Percentiles rank a stretch among this genome's conserved stretches.
Evolutionary conservation across 148 eudicot genomes (phyloP).

Genomic region (Chenopodium suecicum): DNA sequence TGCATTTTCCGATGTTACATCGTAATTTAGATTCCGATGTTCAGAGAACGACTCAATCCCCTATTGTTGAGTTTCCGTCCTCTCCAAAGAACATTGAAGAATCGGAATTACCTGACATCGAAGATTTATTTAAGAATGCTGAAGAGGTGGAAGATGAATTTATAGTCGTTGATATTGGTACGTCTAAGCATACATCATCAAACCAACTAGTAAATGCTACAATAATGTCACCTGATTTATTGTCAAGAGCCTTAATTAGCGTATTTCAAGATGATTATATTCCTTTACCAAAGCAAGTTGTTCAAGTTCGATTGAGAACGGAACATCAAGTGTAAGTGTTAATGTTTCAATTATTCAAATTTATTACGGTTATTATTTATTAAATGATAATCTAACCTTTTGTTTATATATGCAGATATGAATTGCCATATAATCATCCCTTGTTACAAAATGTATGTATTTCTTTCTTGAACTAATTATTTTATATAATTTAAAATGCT

Average conservation of each 20-base stretch:
- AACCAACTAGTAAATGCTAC: too few relatives aligned
- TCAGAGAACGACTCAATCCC: slow-evolving; percentile 7
- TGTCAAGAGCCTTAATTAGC: slow-evolving; percentile 24
- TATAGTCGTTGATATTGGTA: slow-evolving; percentile 30
- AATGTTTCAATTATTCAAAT: not conserved
- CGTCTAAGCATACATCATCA: not conserved
- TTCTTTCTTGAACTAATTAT: not conserved
- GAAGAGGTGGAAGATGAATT: slow-evolving; percentile 26
- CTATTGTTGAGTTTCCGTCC: slow-evolving; percentile 44
- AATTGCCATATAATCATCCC: slow-evolving; percentile 22
- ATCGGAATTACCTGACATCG: slow-evolving; percentile 34
- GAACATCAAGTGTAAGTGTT: slow-evolving; percentile 41
- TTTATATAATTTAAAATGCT: too few relatives aligned
- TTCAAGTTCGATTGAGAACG: slow-evolving; percentile 24
- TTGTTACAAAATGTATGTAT: slow-evolving; percentile 24
- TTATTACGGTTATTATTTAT: not conserved
- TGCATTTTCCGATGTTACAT: not conserved
- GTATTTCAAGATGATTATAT: not conserved
- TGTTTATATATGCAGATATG: slow-evolving; percentile 21
- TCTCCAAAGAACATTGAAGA: slow-evolving; percentile 39
- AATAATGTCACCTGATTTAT: not conserved
- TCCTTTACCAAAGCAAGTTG: slow-evolving; percentile 27
- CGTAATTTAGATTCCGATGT: not conserved
- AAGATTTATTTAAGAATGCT: slow-evolving; percentile 35
- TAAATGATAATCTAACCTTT: not conserved